Evolutionary conservation across 148 eudicot species (phyloP).

Genomic region (Salicornia ramosissima): DNA sequence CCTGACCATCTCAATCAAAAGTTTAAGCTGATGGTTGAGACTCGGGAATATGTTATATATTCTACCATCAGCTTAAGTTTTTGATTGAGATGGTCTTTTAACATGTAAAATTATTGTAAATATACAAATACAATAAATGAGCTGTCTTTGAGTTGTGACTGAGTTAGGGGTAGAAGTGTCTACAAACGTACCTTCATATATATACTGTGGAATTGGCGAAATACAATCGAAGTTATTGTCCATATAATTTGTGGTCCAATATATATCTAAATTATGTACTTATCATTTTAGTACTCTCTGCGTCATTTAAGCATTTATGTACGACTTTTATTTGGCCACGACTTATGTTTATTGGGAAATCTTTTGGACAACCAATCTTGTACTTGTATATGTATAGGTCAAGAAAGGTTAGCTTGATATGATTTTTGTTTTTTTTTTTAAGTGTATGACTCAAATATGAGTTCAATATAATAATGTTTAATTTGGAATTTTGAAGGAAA

Average conservation of each 20-base stretch:
- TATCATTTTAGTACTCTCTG: constrained; percentile 7
- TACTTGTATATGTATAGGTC: too few relatives aligned
- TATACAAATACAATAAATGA: neutral
- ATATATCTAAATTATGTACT: neutral
- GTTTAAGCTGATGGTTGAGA: too few relatives aligned
- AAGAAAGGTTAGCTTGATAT: neutral
- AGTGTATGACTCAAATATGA: neutral
- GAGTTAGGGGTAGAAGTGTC: neutral
- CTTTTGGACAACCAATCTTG: neutral
- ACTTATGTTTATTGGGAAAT: neutral
- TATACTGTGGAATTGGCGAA: neutral
- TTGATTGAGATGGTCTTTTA: too few relatives aligned
- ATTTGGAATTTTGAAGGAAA: constrained; percentile 38
- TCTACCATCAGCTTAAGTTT: too few relatives aligned
- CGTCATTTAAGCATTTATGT: constrained; percentile 9
- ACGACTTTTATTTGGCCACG: neutral
- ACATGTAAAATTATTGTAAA: too few relatives aligned
- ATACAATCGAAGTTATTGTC: constrained; percentile 12
- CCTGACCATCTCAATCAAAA: too few relatives aligned
- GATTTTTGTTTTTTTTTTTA: neutral
- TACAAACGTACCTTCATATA: neutral
- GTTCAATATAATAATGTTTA: neutral
- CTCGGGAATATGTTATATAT: too few relatives aligned
- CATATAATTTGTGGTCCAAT: constrained; percentile 14
- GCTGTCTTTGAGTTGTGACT: neutral